Base-by-base conservation (phyloP, 768 basidiomycete genomes). In the Hypsizygus marmoreus region DNA sequence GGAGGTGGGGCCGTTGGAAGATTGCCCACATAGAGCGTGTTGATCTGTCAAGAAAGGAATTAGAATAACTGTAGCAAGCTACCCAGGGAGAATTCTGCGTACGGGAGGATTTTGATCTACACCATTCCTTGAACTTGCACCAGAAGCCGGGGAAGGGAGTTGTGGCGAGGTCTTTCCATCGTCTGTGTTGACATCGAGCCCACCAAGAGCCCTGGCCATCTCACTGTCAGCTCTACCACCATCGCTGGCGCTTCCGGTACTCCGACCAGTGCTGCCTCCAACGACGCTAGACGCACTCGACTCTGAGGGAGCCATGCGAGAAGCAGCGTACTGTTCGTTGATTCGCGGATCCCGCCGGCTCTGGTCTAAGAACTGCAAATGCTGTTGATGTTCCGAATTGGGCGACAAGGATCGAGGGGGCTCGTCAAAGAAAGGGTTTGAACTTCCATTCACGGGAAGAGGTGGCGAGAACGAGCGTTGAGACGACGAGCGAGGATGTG, bases 1-100 rank as follows among this genome's bases (percentile, higher is more conserved):
- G 88, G 81, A 13, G 84, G 77, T 17, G 85, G 81, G 24, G 86
- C 80, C 4, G 88, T 90, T 2, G 95, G 97, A 47, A 99, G 70
- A 58, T 97, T 97, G 34, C 97, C 97, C n/a, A 99, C 94, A 61
- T 98, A 98, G n/a, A 99, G 75, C 0, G 97, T 99, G 60, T 97
- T 97, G 68, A 97, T 97, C 81, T 88, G 51, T 16, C 9, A 17
- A 42, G 43, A 36, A 24, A 14, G 34, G 60, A 24, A 60, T 40
- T 28, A 43, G 23, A 31, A 19, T 19, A 30, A 40, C 42, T 22
- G 22, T 12, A 14, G 37, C 7, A 32, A 46, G 16, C 17, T 14
- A 22, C 10, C 24, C 32, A 45, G 24, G 49, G 30, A 16, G 25
- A 45, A 45, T 40, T 49, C 22, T 25, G 73, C 83, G 61, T 62